These are phyloP conservation scores for Capsicum pubescens DNA, from an alignment of 257 asterid species.

Conservation along the genomic window DNA sequence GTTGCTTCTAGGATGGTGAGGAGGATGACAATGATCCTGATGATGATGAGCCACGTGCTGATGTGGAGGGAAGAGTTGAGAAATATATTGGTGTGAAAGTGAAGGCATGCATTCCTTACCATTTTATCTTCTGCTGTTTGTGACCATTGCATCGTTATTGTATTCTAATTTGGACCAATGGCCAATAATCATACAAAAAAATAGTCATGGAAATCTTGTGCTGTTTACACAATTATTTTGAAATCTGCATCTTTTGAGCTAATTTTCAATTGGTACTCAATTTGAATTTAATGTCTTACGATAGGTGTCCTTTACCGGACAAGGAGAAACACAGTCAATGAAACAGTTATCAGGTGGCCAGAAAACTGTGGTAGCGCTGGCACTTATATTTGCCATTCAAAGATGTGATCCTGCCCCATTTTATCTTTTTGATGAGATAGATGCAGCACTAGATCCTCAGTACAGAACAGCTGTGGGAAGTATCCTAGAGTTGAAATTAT, in stretches of 20 bases:
- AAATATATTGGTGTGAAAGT: conserved; percentile 97
- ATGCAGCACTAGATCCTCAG: conserved; percentile 99
- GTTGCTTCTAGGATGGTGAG: conserved; percentile 67
- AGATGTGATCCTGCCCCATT: conserved; percentile 99
- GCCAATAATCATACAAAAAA: background rate
- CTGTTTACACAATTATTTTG: background rate
- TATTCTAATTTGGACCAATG: conserved; percentile 11
- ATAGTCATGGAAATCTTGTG: background rate
- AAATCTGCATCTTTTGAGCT: conserved; percentile 8
- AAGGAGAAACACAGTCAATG: conserved; percentile 98
- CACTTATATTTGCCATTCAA: conserved; percentile 93
- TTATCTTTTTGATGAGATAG: conserved; percentile 98
- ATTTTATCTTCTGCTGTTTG: conserved; percentile 22
- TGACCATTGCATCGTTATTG: background rate
- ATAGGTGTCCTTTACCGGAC: conserved; percentile 97
- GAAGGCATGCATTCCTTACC: conserved; percentile 59
- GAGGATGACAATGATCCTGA: conserved; percentile 78
- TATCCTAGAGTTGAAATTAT: conserved; percentile 61
- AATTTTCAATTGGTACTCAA: conserved; percentile 29
- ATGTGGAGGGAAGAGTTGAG: conserved; percentile 88
- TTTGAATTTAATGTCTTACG: conserved; percentile 25
- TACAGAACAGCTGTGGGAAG: conserved; percentile 99
- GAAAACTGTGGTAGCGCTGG: conserved; percentile 96
- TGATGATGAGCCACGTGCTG: conserved; percentile 83
- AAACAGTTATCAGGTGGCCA: conserved; percentile 98